These are phyloP conservation scores for Setaria viridis DNA, from an alignment of 202 grass and related monocot genomes.

Conservation along the genomic window DNA sequence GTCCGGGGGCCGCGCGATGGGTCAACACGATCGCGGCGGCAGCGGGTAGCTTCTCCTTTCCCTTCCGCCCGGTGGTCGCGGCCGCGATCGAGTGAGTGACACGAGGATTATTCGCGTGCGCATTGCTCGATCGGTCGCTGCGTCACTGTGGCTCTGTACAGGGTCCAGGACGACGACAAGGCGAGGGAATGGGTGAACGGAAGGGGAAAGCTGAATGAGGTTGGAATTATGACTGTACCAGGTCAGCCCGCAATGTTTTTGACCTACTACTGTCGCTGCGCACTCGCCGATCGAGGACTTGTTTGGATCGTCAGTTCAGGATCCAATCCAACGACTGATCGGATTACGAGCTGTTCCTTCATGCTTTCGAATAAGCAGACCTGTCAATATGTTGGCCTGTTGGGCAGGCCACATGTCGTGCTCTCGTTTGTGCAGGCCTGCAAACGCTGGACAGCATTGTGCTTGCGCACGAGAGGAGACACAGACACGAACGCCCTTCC, in stretches of 20 bases:
- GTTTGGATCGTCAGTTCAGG: background rate
- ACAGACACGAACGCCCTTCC: background rate
- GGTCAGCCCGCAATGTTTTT: background rate
- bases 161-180: background rate
- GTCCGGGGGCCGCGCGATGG: too few relatives aligned
- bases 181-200: background rate
- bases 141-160: background rate
- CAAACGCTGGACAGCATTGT: background rate
- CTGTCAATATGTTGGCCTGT: too few relatives aligned
- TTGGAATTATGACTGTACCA: constrained; percentile 21
- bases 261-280: background rate
- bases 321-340: too few relatives aligned
- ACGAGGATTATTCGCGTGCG: background rate
- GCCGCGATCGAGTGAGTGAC: constrained; percentile 2
- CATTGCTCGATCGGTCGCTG: background rate
- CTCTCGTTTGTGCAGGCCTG: background rate
- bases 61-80: background rate
- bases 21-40: too few relatives aligned
- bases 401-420: background rate
- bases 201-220: background rate
- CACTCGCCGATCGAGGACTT: too few relatives aligned
- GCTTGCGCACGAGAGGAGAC: too few relatives aligned
- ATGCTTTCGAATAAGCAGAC: background rate
- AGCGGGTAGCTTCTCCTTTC: too few relatives aligned
- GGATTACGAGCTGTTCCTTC: background rate